A percentile compares a stretch with the other conserved stretches of the same genome.
Conservation (phyloP, 78 protist species). For the Speleostelium caveatum region DNA sequence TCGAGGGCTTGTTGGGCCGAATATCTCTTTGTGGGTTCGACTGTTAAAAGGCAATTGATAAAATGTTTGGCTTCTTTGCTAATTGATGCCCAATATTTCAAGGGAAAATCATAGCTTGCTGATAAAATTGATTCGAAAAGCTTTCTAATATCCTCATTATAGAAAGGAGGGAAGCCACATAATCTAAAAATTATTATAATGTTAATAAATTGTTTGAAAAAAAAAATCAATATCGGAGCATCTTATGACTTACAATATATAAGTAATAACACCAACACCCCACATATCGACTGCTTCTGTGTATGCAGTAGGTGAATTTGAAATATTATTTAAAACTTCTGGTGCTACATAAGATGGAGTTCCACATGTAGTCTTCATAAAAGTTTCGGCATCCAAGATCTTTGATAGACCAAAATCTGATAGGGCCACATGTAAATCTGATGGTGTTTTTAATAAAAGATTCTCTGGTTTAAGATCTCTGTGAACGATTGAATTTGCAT, state of each 20-base stretch:
- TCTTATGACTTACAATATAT: conserved; percentile 51
- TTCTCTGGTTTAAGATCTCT: conserved; percentile 94
- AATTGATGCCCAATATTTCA: conserved; percentile 62
- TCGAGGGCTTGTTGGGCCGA: conserved; percentile 53
- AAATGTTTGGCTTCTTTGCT: conserved; percentile 80
- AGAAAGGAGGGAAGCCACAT: conserved; percentile 82
- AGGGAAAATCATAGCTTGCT: conserved; percentile 69
- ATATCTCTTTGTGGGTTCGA: conserved; percentile 66
- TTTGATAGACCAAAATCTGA: conserved; percentile 91
- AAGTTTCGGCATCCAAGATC: conserved; percentile 41
- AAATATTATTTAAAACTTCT: conserved; percentile 63
- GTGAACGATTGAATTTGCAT: conserved; percentile 87
- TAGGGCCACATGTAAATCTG: conserved; percentile 51
- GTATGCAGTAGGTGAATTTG: conserved; percentile 54
- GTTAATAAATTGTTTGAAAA: no score
- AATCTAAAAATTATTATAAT: neutral
- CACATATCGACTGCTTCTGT: conserved; percentile 82
- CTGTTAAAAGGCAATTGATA: conserved; percentile 69
- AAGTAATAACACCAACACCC: conserved; percentile 85
- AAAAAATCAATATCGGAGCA: conserved; percentile 7
- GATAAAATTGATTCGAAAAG: conserved; percentile 69
- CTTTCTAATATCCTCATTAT: conserved; percentile 56
- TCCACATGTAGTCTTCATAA: conserved; percentile 89
- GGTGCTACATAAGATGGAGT: conserved; percentile 88
- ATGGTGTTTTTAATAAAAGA: conserved; percentile 63